Evolutionary conservation across 306 rosid species (phyloP), one percentile per base, ranked within the genome.

Genomic region (Elaeagnus macrophylla): DNA sequence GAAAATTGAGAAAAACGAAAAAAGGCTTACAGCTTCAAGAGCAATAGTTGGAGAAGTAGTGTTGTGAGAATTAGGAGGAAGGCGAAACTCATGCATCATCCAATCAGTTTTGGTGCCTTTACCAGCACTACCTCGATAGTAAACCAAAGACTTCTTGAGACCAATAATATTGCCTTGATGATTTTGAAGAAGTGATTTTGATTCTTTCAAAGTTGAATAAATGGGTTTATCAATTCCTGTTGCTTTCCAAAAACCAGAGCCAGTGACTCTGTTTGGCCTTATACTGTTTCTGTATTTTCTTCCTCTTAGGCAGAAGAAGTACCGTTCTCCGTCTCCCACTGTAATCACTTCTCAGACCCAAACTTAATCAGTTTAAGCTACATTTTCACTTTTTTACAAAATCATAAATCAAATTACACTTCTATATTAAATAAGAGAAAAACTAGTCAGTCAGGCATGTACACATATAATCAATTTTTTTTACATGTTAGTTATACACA

Each of bases 81-180:
- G 97, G 17, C 97, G 95, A 78, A 90, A 90, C 74, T 90, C 97
- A 25, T 90, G 95, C 97, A 90, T 86, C 97, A 90, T 86, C 97
- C 97, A 90, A 46, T 86, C 91, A 58, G 97, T 90, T 81, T 90
- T 90, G 59, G 91, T 81, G 53, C 91, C 95, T 78, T 86, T 90
- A 0, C 95, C 97, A 11, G 97, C 97, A 75, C 77, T 77, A 49
- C 95, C 97, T 7, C 83, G 74, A 47, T 90, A 90, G 37, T 83
- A 90, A 2, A 90, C 97, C 66, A 90, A 68, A 0, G 97, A 90
- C 72, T 90, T 90, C 81, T 90, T 90, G 10, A 90, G 84, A 37
- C 97, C 97, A 65, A 83, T 78, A 71, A 81, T 77, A 12, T 66
- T 57, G 40, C 68, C 72, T 6, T 57, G 49, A 35, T 48, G 7